These are phyloP conservation scores for Geotrichum klebahnii DNA, from an alignment of 1,139 yeast species.

Conservation along the genomic window DNA sequence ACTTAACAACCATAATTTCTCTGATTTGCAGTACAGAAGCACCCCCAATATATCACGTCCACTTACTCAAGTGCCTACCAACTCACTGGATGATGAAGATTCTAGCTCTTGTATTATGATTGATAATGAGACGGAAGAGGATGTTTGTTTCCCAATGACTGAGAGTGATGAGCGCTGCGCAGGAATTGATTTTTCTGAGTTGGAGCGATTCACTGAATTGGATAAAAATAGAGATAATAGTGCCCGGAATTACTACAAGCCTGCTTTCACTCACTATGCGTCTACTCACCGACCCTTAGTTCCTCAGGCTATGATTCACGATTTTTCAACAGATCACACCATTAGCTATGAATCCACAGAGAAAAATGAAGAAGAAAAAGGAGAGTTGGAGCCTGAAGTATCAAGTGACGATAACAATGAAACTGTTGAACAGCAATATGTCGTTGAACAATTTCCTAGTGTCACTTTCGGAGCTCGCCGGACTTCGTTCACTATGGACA, in stretches of 20 bases:
- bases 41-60: slow-evolving; percentile 15
- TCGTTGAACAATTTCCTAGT: neutral
- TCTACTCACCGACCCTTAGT: slow-evolving; percentile 14
- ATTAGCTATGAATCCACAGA: neutral
- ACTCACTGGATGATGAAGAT: slow-evolving; percentile 22
- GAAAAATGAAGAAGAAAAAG: slow-evolving; percentile 1
- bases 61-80: slow-evolving; percentile 18
- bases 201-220: slow-evolving; percentile 39
- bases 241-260: slow-evolving; percentile 1
- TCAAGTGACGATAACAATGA: neutral
- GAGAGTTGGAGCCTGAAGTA: neutral
- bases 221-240: slow-evolving; percentile 19
- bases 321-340: neutral
- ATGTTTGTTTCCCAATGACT: slow-evolving; percentile 93
- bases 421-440: neutral
- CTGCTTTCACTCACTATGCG: neutral
- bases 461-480: slow-evolving; percentile 38
- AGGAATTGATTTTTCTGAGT: slow-evolving; percentile 41
- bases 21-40: slow-evolving; percentile 7
- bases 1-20: slow-evolving; percentile 9
- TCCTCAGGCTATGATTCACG: slow-evolving; percentile 3
- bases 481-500: slow-evolving; percentile 40
- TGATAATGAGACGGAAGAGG: slow-evolving; percentile 78
- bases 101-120: slow-evolving; percentile 34
- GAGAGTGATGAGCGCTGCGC: slow-evolving; percentile 47